Percentiles rank a stretch among this genome's conserved stretches.
Conservation (phyloP, 2,329 filamentous ascomycete species). For the Cadophora luteo-olivacea region DNA sequence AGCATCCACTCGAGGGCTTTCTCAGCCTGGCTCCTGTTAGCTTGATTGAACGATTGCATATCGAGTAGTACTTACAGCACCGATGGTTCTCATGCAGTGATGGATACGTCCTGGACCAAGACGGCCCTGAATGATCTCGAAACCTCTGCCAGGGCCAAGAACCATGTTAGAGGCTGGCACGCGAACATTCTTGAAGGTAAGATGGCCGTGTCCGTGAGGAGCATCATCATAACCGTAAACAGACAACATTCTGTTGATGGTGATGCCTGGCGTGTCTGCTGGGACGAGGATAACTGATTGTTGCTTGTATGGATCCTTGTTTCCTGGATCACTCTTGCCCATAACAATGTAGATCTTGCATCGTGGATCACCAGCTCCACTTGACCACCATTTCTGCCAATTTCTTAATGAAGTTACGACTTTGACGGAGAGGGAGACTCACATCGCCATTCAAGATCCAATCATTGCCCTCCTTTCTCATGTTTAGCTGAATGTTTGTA, state of each 20-base stretch:
- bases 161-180: conserved; percentile 86
- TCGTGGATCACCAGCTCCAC: conserved; percentile 88
- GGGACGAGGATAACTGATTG: conserved; percentile 94
- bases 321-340: conserved; percentile 84
- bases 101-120: conserved; percentile 96
- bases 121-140: conserved; percentile 98
- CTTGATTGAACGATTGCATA: background rate
- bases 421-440: conserved; percentile 41
- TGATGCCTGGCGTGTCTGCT: conserved; percentile 80
- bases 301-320: conserved; percentile 82
- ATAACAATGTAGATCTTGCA: conserved; percentile 96
- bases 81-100: conserved; percentile 95
- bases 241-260: conserved; percentile 89
- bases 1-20: conserved; percentile 94
- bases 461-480: conserved; percentile 82
- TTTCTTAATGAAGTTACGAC: conserved; percentile 30
- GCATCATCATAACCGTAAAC: conserved; percentile 98
- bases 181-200: conserved; percentile 87
- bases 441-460: conserved; percentile 90
- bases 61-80: conserved; percentile 62
- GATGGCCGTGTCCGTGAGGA: conserved; percentile 96
- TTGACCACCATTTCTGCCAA: conserved; percentile 96
- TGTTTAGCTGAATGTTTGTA: conserved; percentile 87
- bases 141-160: conserved; percentile 90
- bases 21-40: conserved; percentile 65